A percentile compares a stretch with the other conserved stretches of the same genome.
Conservation (phyloP, 352 stramenopile genomes). For the Phytopythium chamaehyphon region DNA sequence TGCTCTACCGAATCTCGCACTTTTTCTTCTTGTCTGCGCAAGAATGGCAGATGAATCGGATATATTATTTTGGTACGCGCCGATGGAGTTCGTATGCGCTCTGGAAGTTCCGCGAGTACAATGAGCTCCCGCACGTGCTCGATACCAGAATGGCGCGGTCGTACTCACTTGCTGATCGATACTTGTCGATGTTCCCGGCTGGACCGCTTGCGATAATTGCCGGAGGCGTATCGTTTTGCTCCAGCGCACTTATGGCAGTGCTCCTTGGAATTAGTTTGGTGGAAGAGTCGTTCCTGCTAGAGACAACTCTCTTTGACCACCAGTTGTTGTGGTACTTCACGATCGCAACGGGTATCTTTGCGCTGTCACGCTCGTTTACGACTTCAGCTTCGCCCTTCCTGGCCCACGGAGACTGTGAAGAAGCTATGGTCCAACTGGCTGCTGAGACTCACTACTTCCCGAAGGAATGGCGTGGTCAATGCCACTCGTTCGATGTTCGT, state of each 20-base stretch:
- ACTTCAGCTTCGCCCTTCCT: constrained; percentile 66
- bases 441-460: constrained; percentile 97
- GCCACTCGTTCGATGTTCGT: constrained; percentile 83
- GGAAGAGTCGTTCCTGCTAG: constrained; percentile 94
- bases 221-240: constrained; percentile 93
- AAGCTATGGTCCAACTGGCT: constrained; percentile 80
- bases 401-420: constrained; percentile 74
- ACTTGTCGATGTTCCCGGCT: constrained; percentile 93
- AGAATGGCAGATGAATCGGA: constrained; percentile 90
- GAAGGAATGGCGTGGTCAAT: constrained; percentile 88
- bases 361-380: constrained; percentile 74
- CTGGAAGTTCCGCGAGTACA: constrained; percentile 97
- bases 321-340: constrained; percentile 98
- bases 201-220: constrained; percentile 89
- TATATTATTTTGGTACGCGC: constrained; percentile 93
- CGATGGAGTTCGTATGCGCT: constrained; percentile 90
- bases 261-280: constrained; percentile 92
- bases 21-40: constrained; percentile 97
- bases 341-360: constrained; percentile 83
- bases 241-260: constrained; percentile 94
- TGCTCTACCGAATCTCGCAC: constrained; percentile 96
- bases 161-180: constrained; percentile 90
- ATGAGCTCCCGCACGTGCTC: constrained; percentile 97
- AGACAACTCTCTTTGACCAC: constrained; percentile 92
- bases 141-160: constrained; percentile 91